phyloP scores from a whole-genome alignment of 441 rosid species.

The Cnidoscolus chayamansa region DNA sequence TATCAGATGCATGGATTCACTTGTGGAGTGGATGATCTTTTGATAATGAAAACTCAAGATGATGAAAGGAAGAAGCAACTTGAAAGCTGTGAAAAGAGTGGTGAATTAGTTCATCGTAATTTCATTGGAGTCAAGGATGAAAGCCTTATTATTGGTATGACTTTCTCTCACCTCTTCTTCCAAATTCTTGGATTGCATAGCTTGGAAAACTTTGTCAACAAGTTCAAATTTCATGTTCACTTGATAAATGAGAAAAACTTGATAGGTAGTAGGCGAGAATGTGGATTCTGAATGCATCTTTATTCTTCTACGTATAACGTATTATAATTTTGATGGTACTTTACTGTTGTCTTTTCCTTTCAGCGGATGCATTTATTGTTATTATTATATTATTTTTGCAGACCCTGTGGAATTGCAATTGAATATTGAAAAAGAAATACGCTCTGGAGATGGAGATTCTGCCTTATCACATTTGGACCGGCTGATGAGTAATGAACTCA shows the following conservation, averaged over 20 bases:
- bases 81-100: slow-evolving; percentile 64
- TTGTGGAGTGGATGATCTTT: slow-evolving; percentile 98
- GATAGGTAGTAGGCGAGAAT: neutral
- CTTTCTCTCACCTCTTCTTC: neutral
- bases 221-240: slow-evolving; percentile 3
- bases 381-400: slow-evolving; percentile 37
- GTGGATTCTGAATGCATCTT: neutral
- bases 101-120: slow-evolving; percentile 70
- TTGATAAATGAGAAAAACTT: neutral
- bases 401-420: slow-evolving; percentile 62
- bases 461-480: slow-evolving; percentile 79
- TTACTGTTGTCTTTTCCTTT: neutral
- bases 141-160: slow-evolving; percentile 48
- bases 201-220: neutral
- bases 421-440: slow-evolving; percentile 68
- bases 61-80: slow-evolving; percentile 69
- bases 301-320: no score
- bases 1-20: slow-evolving; percentile 95
- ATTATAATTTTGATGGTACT: neutral
- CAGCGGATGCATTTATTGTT: slow-evolving; percentile 9
- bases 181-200: neutral
- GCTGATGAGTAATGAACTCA: slow-evolving; percentile 68
- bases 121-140: slow-evolving; percentile 58
- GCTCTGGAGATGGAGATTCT: slow-evolving; percentile 67
- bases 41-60: slow-evolving; percentile 66